A percentile compares a stretch with the other conserved stretches of the same genome.
These are phyloP conservation scores for Aaosphaeria arxii DNA, from an alignment of 2,329 filamentous ascomycete species.

Conservation along the genomic window DNA sequence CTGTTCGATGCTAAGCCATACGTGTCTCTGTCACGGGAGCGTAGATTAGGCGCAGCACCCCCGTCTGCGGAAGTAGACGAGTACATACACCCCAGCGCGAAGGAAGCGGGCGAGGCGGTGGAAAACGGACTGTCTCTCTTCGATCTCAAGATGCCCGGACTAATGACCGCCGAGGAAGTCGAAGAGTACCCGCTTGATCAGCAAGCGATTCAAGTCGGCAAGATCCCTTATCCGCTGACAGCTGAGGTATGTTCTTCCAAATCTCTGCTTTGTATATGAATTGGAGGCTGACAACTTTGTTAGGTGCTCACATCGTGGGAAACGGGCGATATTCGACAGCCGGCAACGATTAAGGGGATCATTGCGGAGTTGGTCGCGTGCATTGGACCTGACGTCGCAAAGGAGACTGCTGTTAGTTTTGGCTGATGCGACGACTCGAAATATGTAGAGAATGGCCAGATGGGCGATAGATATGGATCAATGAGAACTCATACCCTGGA, in stretches of 20 bases:
- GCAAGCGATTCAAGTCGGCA: constrained; percentile 48
- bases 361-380: constrained; percentile 67
- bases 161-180: constrained; percentile 56
- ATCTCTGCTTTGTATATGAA: no score
- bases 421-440: constrained; percentile 5
- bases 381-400: constrained; percentile 59
- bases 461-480: no score
- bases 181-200: constrained; percentile 53
- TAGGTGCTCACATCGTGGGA: constrained; percentile 59
- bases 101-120: constrained; percentile 34
- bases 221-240: not conserved
- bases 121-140: constrained; percentile 51
- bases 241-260: not conserved
- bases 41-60: constrained; percentile 6
- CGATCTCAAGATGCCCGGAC: constrained; percentile 63
- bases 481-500: no score
- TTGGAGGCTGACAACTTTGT: no score
- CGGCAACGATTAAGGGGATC: constrained; percentile 55
- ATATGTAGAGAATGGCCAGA: not conserved
- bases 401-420: constrained; percentile 59
- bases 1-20: constrained; percentile 58
- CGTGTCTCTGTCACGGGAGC: constrained; percentile 41
- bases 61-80: constrained; percentile 12
- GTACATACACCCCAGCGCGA: constrained; percentile 21
- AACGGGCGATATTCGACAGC: constrained; percentile 48